These are phyloP conservation scores for Eruca vesicaria DNA, from an alignment of 441 rosid genomes.

Conservation along the genomic window DNA sequence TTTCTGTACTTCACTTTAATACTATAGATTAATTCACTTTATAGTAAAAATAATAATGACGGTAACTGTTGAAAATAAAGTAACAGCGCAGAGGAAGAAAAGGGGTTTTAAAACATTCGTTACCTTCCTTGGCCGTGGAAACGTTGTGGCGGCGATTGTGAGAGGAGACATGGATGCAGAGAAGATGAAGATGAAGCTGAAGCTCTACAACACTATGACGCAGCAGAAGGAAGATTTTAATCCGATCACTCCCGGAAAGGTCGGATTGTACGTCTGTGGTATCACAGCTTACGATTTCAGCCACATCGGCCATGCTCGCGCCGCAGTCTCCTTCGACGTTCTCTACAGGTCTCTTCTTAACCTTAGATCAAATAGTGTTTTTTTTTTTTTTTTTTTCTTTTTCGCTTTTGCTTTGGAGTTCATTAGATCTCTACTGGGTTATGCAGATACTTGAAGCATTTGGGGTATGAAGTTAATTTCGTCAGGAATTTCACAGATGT, in stretches of 20 bases:
- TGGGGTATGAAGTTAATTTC: slow-evolving; percentile 28
- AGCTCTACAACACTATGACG: slow-evolving; percentile 70
- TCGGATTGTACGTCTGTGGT: slow-evolving; percentile 88
- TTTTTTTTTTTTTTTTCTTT: too few relatives aligned
- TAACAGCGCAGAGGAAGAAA: not conserved
- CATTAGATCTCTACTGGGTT: slow-evolving; percentile 4
- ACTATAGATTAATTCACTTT: too few relatives aligned
- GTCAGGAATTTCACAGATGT: slow-evolving; percentile 32
- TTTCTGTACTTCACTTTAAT: too few relatives aligned
- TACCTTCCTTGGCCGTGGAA: not conserved
- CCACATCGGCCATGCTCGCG: slow-evolving; percentile 96
- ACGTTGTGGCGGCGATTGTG: not conserved
- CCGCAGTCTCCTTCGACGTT: slow-evolving; percentile 78
- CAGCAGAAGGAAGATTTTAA: slow-evolving; percentile 56
- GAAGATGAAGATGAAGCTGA: slow-evolving; percentile 40
- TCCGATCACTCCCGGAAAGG: slow-evolving; percentile 63
- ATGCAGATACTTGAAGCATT: slow-evolving; percentile 58
- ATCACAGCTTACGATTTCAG: slow-evolving; percentile 92
- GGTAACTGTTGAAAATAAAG: not conserved
- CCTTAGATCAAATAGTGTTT: not conserved
- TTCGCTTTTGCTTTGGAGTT: not conserved
- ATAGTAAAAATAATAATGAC: not conserved
- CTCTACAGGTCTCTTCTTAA: slow-evolving; percentile 54
- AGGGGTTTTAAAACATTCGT: not conserved
- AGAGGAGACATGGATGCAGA: slow-evolving; percentile 35